Percentiles rank a stretch among this genome's conserved stretches.
Evolutionary conservation across 2,329 filamentous ascomycete species (phyloP).

Genomic region (Akanthomyces uredinophilus): DNA sequence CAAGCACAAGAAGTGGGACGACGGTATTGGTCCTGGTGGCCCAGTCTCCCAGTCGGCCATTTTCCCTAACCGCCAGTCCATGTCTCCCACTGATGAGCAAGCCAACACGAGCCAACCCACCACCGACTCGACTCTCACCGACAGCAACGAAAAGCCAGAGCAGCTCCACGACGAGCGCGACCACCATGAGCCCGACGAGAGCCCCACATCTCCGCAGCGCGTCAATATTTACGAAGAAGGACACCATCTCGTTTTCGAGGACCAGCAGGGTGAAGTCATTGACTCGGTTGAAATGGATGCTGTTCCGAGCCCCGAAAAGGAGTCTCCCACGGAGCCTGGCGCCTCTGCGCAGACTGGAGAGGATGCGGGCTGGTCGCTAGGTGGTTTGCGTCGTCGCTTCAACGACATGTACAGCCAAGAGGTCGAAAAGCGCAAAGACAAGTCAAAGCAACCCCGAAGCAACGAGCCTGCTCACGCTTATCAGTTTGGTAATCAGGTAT

Average conservation of each 20-base stretch:
- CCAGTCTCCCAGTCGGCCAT: slow-evolving; percentile 90
- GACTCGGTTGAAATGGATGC: slow-evolving; percentile 39
- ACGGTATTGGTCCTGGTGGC: slow-evolving; percentile 72
- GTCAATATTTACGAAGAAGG: slow-evolving; percentile 80
- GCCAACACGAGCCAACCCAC: slow-evolving; percentile 27
- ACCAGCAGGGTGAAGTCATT: slow-evolving; percentile 81
- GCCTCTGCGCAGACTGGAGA: background rate
- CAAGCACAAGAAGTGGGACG: slow-evolving; percentile 63
- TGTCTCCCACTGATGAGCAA: slow-evolving; percentile 20
- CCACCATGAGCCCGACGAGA: slow-evolving; percentile 17
- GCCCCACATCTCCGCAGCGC: slow-evolving; percentile 19
- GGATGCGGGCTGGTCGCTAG: slow-evolving; percentile 28
- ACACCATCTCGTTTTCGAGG: slow-evolving; percentile 72
- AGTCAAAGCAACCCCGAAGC: slow-evolving; percentile 49
- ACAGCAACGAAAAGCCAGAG: slow-evolving; percentile 26
- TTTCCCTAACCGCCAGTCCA: slow-evolving; percentile 52
- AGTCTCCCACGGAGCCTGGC: slow-evolving; percentile 5
- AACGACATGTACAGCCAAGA: slow-evolving; percentile 54
- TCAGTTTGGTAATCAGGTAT: slow-evolving; percentile 74
- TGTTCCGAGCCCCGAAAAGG: slow-evolving; percentile 15
- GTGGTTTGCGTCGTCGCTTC: slow-evolving; percentile 45
- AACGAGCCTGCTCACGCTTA: slow-evolving; percentile 76
- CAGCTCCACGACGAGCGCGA: slow-evolving; percentile 15
- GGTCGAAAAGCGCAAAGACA: slow-evolving; percentile 55
- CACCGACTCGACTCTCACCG: slow-evolving; percentile 29